A percentile compares a stretch with the other conserved stretches of the same genome.
Conservation (phyloP, 2,329 filamentous ascomycete species). For the Epichloe glyceriae region DNA sequence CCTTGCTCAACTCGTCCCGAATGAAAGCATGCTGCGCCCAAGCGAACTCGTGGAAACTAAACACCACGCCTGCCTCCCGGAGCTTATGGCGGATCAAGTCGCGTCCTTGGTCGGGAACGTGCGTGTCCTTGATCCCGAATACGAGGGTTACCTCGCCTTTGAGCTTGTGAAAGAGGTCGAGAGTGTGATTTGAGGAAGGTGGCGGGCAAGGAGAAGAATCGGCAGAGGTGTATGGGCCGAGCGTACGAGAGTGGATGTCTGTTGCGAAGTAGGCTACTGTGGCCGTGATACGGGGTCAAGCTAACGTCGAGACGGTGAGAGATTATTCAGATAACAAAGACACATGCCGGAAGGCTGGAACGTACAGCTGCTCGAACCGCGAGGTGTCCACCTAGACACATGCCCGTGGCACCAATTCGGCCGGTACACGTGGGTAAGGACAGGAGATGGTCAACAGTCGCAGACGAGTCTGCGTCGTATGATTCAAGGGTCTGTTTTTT, state of each 20-base stretch:
- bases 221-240: slow-evolving; percentile 48
- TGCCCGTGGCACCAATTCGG: slow-evolving; percentile 65
- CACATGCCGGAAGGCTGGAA: slow-evolving; percentile 3
- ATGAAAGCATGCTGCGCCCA: slow-evolving; percentile 95
- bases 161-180: slow-evolving; percentile 48
- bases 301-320: slow-evolving; percentile 13
- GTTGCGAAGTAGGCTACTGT: slow-evolving; percentile 86
- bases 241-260: slow-evolving; percentile 68
- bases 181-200: slow-evolving; percentile 32
- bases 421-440: slow-evolving; percentile 69
- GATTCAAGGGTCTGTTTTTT: slow-evolving; percentile 55
- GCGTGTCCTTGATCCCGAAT: slow-evolving; percentile 82
- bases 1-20: slow-evolving; percentile 82
- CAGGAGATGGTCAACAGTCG: slow-evolving; percentile 57
- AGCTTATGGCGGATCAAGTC: slow-evolving; percentile 75
- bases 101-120: slow-evolving; percentile 71
- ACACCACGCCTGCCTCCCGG: slow-evolving; percentile 59
- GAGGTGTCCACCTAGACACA: slow-evolving; percentile 89
- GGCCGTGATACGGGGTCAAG: slow-evolving; percentile 65
- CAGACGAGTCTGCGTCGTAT: slow-evolving; percentile 68
- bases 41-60: slow-evolving; percentile 80
- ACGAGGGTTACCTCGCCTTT: slow-evolving; percentile 81
- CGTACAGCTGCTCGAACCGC: slow-evolving; percentile 46
- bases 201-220: slow-evolving; percentile 28
- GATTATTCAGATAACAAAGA: not conserved